These are phyloP conservation scores for Rhizophagus sp. DNA, from an alignment of 192 early-diverging fungal species.

Conservation along the genomic window DNA sequence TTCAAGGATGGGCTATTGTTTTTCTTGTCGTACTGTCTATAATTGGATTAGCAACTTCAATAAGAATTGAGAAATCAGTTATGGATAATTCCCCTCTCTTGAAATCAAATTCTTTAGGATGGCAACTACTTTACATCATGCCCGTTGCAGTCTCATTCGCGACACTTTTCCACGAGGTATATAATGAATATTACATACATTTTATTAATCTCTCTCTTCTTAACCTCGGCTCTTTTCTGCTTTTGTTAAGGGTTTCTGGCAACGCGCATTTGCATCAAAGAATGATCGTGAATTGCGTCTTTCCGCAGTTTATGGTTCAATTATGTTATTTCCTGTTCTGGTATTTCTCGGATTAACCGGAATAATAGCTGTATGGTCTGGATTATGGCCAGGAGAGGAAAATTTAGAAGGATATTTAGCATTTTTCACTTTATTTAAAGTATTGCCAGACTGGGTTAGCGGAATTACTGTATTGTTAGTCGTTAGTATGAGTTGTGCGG, in stretches of 20 bases:
- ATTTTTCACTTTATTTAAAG: conserved; percentile 58
- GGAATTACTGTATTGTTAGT: conserved; percentile 57
- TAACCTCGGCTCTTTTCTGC: background rate
- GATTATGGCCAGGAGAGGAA: conserved; percentile 48
- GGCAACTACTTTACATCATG: conserved; percentile 60
- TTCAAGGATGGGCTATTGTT: conserved; percentile 52
- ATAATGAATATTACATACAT: background rate
- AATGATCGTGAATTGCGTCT: conserved; percentile 53
- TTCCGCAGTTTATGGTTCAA: conserved; percentile 52
- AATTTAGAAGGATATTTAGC: conserved; percentile 47
- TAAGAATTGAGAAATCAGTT: conserved; percentile 44
- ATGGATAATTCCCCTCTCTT: conserved; percentile 47
- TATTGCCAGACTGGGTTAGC: conserved; percentile 55
- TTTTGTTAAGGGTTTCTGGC: conserved; percentile 59
- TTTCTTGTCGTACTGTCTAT: conserved; percentile 51
- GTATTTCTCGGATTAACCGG: conserved; percentile 58
- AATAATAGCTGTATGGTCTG: conserved; percentile 61
- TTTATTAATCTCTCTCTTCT: background rate
- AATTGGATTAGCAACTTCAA: conserved; percentile 45
- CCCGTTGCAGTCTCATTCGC: conserved; percentile 56
- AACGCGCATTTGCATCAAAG: conserved; percentile 62
- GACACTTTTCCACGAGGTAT: conserved; percentile 63
- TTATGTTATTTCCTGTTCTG: conserved; percentile 50
- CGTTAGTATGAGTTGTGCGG: conserved; percentile 60
- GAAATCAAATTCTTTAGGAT: conserved; percentile 58